A percentile compares a stretch with the other conserved stretches of the same genome.
Conservation (phyloP, 2,329 filamentous ascomycete genomes). For the Penicillium sumatraense region DNA sequence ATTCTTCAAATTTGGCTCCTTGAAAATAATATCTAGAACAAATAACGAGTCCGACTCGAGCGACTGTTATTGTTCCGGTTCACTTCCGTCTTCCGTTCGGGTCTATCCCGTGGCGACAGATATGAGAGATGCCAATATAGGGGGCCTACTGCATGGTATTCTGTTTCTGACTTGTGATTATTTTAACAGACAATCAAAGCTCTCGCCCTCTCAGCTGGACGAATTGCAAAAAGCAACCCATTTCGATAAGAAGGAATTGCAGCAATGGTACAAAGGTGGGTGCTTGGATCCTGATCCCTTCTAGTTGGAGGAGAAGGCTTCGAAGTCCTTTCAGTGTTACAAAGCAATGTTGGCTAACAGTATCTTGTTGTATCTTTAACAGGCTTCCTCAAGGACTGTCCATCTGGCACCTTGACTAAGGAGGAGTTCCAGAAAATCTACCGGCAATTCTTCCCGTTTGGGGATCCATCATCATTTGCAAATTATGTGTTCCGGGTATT, state of each 20-base stretch:
- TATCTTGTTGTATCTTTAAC: constrained; percentile 1
- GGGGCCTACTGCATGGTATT: no score
- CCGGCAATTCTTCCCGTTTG: constrained; percentile 98
- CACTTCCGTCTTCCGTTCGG: no score
- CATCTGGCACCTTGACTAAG: constrained; percentile 94
- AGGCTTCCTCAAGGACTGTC: constrained; percentile 99
- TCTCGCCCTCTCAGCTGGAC: constrained; percentile 91
- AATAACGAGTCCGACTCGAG: no score
- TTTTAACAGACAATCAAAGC: constrained; percentile 99
- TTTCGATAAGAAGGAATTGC: constrained; percentile 99
- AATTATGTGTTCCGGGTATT: constrained; percentile 99
- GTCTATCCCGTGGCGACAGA: no score
- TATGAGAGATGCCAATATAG: no score
- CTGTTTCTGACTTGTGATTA: no score
- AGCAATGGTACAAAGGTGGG: constrained; percentile 99
- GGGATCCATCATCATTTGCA: constrained; percentile 94
- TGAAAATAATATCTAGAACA: no score
- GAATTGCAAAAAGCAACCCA: constrained; percentile 97
- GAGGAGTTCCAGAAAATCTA: constrained; percentile 99
- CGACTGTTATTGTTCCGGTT: no score
- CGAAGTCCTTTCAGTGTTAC: no score
- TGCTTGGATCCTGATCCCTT: constrained; percentile 2
- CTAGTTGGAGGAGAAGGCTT: no score
- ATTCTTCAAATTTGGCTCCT: no score
- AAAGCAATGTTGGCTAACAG: constrained; percentile 23